Evolutionary conservation across 2,329 filamentous ascomycete species (phyloP), one percentile per base, ranked within the genome.

Genomic region (Trichoderma aggressivum): DNA sequence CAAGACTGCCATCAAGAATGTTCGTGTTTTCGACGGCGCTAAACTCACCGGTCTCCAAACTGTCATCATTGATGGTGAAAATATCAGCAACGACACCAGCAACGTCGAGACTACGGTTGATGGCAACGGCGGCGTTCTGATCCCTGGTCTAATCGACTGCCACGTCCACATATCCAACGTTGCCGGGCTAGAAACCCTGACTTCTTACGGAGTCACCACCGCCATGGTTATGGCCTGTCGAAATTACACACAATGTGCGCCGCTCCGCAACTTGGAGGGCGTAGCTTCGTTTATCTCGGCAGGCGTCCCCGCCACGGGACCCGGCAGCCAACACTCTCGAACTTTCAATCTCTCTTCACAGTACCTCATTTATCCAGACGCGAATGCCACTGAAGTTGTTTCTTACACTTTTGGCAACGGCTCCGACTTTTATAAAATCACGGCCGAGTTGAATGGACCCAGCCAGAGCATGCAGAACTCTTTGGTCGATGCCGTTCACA

Each of bases 371-470:
- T 68, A 68, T n/a, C 64, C 64, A 24, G 10, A 26, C 26, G 53
- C 16, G 1, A 68, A 68, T 34, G 55, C 64, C 24, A 68, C 64
- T 0, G 64, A 39, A 14, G 28, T 68, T 1, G 64, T 68, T 10
- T 68, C 64, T 0, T 68, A 68, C 34, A 60, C 55, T 7, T 68
- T 68, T 14, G 64, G 64, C n/a, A 68, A 68, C 26, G 6, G 16
- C n/a, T 68, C 64, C 64, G 64, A 68, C n/a, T 68, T 68, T 50
- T 68, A 68, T 26, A 68, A 68, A 18, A 68, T 68, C 8, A 68
- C 64, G 12, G 64, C 55, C 26, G 64, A 68, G 34, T n/a, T 10
- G 3, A 68, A 68, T 14, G 64, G 64, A 5, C 64, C 64, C 6
- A 60, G 64, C n/a, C 64, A 68, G 34, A 59, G 34, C n/a, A 21